Evolutionary conservation across 2,329 filamentous ascomycete species (phyloP).

Genomic region (Aspergillus alliaceus): DNA sequence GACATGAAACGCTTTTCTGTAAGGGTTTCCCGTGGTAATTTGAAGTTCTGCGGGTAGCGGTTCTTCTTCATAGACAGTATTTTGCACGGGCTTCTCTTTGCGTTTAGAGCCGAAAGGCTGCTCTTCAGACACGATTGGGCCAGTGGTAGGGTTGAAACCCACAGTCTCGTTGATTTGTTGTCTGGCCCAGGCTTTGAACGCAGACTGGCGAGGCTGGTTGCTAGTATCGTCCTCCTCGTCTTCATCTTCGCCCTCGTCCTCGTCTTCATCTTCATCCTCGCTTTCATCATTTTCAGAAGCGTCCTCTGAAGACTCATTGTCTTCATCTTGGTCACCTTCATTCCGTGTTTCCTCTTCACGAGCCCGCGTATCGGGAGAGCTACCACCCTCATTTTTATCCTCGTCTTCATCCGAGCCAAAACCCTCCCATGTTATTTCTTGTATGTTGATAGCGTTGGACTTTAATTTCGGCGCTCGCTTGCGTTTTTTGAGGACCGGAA

Average conservation of each 20-base stretch:
- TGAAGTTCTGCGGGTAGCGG: constrained; percentile 41
- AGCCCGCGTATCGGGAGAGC: constrained; percentile 33
- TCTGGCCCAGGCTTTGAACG: constrained; percentile 92
- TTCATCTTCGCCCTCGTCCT: constrained; percentile 33
- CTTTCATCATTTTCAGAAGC: constrained; percentile 30
- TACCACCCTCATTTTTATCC: constrained; percentile 25
- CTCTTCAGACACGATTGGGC: constrained; percentile 32
- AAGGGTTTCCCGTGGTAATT: constrained; percentile 42
- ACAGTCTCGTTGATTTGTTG: constrained; percentile 81
- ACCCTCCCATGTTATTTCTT: constrained; percentile 48
- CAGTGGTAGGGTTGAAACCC: constrained; percentile 60
- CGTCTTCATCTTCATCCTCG: constrained; percentile 23
- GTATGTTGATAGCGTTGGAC: constrained; percentile 22
- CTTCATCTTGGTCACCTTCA: constrained; percentile 29
- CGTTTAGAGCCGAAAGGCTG: constrained; percentile 27
- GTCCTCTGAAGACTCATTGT: constrained; percentile 19
- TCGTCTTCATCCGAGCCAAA: constrained; percentile 45
- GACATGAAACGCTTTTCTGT: constrained; percentile 75
- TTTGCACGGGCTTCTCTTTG: constrained; percentile 32
- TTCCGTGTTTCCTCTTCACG: constrained; percentile 22
- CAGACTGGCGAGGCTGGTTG: constrained; percentile 51
- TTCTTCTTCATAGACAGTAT: constrained; percentile 40
- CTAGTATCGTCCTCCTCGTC: constrained; percentile 27
- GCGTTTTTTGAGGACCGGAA: constrained; percentile 78
- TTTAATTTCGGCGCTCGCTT: constrained; percentile 64